phyloP scores from a whole-genome alignment of 164 flowering plant genomes.

The Pachysandra terminalis region DNA sequence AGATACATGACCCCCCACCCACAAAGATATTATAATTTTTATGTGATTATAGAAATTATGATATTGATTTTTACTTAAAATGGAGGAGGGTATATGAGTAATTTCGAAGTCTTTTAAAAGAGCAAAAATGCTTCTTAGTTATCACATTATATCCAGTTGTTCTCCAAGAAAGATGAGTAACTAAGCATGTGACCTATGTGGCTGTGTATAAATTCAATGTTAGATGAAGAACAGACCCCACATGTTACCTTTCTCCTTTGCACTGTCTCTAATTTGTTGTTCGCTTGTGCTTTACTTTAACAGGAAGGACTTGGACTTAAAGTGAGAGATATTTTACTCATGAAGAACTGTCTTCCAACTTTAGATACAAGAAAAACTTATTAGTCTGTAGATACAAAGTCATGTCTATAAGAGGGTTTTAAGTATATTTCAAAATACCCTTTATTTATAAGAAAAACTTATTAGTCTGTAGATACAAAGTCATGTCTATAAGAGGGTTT shows the following conservation, averaged over 20 bases:
- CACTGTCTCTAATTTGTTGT: background rate
- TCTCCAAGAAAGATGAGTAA: background rate
- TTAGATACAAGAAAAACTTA: too few species aligned
- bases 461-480: background rate
- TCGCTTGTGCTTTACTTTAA: background rate
- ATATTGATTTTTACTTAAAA: too few species aligned
- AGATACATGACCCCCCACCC: too few species aligned
- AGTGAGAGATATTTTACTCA: background rate
- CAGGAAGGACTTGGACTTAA: background rate
- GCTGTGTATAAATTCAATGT: background rate
- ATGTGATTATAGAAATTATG: too few species aligned
- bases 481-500: too few species aligned
- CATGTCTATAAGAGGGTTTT: too few species aligned
- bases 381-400: background rate
- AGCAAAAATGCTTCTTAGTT: background rate
- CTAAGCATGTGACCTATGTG: background rate
- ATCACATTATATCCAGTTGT: background rate
- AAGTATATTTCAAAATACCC: too few species aligned
- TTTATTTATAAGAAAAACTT: too few species aligned
- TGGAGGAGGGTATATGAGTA: too few species aligned
- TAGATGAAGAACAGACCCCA: background rate
- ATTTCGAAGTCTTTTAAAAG: too few species aligned
- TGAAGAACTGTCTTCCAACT: background rate
- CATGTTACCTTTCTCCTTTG: background rate
- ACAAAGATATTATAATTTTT: too few species aligned